Base-by-base conservation (phyloP, 2,329 filamentous ascomycete genomes). In the Aspergillus sp. region DNA sequence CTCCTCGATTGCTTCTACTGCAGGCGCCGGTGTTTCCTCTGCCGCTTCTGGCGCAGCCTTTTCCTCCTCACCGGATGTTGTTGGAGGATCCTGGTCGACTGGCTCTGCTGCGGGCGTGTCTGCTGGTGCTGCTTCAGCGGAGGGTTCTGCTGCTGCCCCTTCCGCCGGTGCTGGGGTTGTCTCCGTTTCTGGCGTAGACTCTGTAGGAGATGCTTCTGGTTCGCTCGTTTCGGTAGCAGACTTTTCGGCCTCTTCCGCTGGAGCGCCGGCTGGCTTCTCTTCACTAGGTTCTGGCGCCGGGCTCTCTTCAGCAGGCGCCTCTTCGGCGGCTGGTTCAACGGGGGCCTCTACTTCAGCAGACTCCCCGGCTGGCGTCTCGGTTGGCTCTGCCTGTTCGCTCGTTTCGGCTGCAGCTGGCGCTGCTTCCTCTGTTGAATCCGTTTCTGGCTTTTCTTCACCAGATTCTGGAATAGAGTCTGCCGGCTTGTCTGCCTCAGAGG, bases 401-500 rank as follows among this genome's bases (percentile, higher is more conserved):
- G 40, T 17, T 35, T 59, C 45, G 11, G 61, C 63, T 19, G 55
- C 55, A 2, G 62, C 37, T 31, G 27, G 27, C 27, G 60, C 57
- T 12, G 46, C 23, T 15, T 53, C 54, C 39, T 31, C 59, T 46
- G 43, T 40, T 52, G 24, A 40, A 44, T 41, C 59, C 4, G 56
- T n/a, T 7, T 60, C 57, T 40, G 59, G 52, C 24, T 50, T 48
- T 14, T 23, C 52, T 51, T 64, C 43, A 12, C 62, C 59, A 31
- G 55, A 37, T 53, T 68, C 63, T 54, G 65, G 63, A 55, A 59
- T 58, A 35, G 50, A 23, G 48, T 61, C 61, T 31, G 59, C 55
- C 15, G 59, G 62, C 57, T 23, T 63, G 35, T 54, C 47, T 52
- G 45, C 60, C 31, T 67, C 64, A 31, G 68, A 62, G 31, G 66